Evolutionary conservation across 768 basidiomycete species (phyloP).

Genomic region (Postia placenta): DNA sequence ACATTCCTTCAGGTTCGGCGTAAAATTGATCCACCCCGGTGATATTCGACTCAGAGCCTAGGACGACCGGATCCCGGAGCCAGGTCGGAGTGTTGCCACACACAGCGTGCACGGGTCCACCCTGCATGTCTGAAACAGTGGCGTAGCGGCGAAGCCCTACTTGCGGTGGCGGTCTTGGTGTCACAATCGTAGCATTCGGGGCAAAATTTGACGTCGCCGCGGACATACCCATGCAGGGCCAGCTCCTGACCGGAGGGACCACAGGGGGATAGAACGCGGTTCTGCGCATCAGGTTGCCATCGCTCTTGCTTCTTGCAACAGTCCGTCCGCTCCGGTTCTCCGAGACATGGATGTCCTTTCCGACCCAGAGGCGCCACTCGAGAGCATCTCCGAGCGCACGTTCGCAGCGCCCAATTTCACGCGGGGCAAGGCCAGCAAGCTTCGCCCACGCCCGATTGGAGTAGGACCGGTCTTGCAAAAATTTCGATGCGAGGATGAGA

Average conservation of each 20-base stretch:
- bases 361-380: slow-evolving; percentile 92
- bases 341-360: slow-evolving; percentile 42
- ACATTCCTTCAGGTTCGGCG: background rate
- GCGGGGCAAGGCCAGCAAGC: slow-evolving; percentile 78
- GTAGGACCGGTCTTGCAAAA: slow-evolving; percentile 89
- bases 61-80: too few relatives aligned
- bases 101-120: too few relatives aligned
- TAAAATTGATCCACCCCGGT: too few relatives aligned
- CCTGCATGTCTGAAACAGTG: background rate
- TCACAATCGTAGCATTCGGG: background rate
- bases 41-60: too few relatives aligned
- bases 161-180: background rate
- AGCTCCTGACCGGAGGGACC: background rate
- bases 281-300: slow-evolving; percentile 15
- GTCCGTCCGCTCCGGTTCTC: slow-evolving; percentile 1
- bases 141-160: slow-evolving; percentile 1
- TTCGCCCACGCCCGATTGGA: slow-evolving; percentile 95
- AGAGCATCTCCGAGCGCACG: slow-evolving; percentile 81
- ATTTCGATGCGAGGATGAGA: slow-evolving; percentile 86
- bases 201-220: too few relatives aligned
- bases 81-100: too few relatives aligned
- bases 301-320: slow-evolving; percentile 18
- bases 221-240: background rate
- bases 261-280: too few relatives aligned
- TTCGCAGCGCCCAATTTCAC: slow-evolving; percentile 87